Percentiles rank a stretch among this genome's conserved stretches.
phyloP scores from a whole-genome alignment of 2,329 filamentous ascomycete genomes.

The Aspergillus carbonarius region DNA sequence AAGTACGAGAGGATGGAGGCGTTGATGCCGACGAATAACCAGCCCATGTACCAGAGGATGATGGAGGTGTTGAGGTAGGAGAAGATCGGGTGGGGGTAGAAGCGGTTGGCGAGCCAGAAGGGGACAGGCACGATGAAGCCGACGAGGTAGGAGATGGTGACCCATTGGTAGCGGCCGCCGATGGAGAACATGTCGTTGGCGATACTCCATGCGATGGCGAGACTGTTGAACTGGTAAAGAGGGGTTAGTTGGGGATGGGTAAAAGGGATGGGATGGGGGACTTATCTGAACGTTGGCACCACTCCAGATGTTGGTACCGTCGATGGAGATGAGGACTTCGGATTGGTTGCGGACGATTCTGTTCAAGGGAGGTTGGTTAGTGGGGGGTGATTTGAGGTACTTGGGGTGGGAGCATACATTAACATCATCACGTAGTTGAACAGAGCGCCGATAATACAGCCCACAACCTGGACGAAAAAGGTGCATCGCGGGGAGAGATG shows the following conservation, averaged over 20 bases:
- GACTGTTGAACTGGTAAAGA: conserved; percentile 1
- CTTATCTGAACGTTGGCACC: conserved; percentile 3
- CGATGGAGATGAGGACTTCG: background rate
- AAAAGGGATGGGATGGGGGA: background rate
- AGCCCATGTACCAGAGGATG: conserved; percentile 3
- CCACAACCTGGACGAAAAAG: background rate
- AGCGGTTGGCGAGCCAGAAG: conserved; percentile 1
- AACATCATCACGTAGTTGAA: conserved; percentile 8
- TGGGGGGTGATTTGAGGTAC: background rate
- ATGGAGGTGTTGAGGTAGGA: conserved; percentile 10
- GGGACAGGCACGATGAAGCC: conserved; percentile 2
- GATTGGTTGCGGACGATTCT: conserved; percentile 4
- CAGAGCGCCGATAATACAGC: background rate
- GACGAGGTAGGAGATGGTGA: conserved; percentile 1
- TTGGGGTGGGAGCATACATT: background rate
- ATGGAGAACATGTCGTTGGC: conserved; percentile 9
- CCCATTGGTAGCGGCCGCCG: conserved; percentile 5
- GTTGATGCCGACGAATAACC: conserved; percentile 5
- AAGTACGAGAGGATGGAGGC: conserved; percentile 3
- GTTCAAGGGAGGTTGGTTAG: background rate
- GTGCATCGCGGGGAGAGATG: conserved; percentile 1
- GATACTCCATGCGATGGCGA: conserved; percentile 5
- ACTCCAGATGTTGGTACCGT: conserved; percentile 6
- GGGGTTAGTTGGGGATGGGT: background rate
- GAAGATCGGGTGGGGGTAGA: background rate